Evolutionary conservation across 164 flowering plant genomes (phyloP).

Genomic region (Magnolia kwangsiensis): DNA sequence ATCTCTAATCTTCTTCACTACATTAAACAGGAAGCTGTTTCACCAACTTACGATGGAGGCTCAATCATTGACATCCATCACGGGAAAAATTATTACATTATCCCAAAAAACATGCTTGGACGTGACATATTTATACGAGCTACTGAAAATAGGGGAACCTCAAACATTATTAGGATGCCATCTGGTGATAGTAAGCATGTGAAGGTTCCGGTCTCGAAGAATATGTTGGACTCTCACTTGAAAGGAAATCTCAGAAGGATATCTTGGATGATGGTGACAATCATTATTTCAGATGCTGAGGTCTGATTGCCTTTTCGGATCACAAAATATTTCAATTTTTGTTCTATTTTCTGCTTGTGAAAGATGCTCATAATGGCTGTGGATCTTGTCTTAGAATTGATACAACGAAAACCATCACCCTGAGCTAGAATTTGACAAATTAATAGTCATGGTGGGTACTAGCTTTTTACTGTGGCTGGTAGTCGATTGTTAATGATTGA

Average conservation of each 20-base stretch:
- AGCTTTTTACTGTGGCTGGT: too few species aligned
- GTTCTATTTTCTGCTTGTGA: not conserved
- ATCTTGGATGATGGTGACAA: slow-evolving; percentile 53
- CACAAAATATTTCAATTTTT: not conserved
- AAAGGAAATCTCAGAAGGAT: slow-evolving; percentile 41
- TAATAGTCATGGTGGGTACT: too few species aligned
- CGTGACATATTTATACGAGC: slow-evolving; percentile 81
- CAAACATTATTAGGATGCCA: slow-evolving; percentile 64
- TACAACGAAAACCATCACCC: too few species aligned
- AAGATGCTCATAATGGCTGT: not conserved
- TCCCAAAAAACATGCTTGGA: slow-evolving; percentile 90
- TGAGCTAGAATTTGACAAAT: too few species aligned
- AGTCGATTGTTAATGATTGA: too few species aligned
- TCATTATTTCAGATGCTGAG: slow-evolving; percentile 73
- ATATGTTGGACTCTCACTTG: slow-evolving; percentile 79
- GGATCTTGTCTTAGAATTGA: not conserved
- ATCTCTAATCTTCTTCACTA: slow-evolving; percentile 4
- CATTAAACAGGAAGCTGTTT: slow-evolving; percentile 40
- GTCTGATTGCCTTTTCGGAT: slow-evolving; percentile 29
- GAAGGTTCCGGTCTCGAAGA: slow-evolving; percentile 78
- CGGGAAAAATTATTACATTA: slow-evolving; percentile 52
- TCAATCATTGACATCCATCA: slow-evolving; percentile 58
- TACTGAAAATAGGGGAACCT: slow-evolving; percentile 48
- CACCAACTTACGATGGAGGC: slow-evolving; percentile 40
- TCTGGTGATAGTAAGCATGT: slow-evolving; percentile 73